Percentiles rank a stretch among this genome's conserved stretches.
phyloP scores from a whole-genome alignment of 1,139 yeast species.

The Pichia sp. region DNA sequence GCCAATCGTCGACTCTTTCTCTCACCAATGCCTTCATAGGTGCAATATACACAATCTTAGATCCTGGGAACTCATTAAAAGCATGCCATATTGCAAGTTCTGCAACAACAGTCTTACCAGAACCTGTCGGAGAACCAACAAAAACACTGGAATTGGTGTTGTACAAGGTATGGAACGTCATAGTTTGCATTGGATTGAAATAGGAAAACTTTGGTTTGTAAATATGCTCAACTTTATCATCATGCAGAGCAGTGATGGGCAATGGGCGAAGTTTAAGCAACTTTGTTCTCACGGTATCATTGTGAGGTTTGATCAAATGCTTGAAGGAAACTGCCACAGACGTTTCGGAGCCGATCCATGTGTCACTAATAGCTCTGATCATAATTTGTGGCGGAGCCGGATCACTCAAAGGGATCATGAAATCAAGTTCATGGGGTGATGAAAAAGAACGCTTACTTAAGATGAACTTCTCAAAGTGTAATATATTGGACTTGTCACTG shows the following conservation, averaged over 20 bases:
- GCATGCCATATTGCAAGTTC: constrained; percentile 98
- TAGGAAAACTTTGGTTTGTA: constrained; percentile 65
- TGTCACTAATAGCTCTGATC: constrained; percentile 71
- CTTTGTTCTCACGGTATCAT: constrained; percentile 80
- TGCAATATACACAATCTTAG: constrained; percentile 90
- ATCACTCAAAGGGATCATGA: constrained; percentile 85
- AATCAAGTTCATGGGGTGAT: constrained; percentile 64
- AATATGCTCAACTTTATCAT: constrained; percentile 58
- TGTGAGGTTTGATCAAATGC: constrained; percentile 81
- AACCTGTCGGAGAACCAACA: constrained; percentile 98
- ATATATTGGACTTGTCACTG: constrained; percentile 62
- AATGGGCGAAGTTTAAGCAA: constrained; percentile 76
- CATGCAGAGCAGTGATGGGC: constrained; percentile 74
- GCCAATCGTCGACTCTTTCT: constrained; percentile 96
- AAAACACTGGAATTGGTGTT: constrained; percentile 73
- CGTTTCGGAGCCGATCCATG: constrained; percentile 86
- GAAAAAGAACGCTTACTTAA: constrained; percentile 52
- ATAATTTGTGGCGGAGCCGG: constrained; percentile 87
- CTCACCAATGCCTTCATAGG: constrained; percentile 99
- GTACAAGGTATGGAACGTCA: constrained; percentile 88
- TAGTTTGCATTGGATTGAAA: constrained; percentile 98
- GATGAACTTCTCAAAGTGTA: constrained; percentile 79
- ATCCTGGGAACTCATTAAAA: constrained; percentile 67
- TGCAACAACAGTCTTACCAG: constrained; percentile 97
- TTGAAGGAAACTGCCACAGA: constrained; percentile 79